Evolutionary conservation across 371 early-diverging fungal species (phyloP), one percentile per base, ranked within the genome.

Genomic region (Circinella minor): DNA sequence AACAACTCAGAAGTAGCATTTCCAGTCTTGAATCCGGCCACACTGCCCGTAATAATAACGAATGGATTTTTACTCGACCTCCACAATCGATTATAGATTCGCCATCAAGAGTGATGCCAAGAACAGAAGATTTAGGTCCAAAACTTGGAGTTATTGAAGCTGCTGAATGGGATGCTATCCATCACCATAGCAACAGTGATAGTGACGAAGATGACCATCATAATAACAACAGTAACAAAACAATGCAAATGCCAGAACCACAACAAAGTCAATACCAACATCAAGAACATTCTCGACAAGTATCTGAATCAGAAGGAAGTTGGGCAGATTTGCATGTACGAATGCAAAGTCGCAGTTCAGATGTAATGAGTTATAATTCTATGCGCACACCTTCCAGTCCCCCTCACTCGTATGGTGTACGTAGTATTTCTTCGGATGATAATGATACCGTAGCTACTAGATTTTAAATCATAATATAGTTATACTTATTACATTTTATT

Each of bases 241-340:
- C 39, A 5, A 38, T 62, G 62, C 62, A 18, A 62, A 62, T 62
- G 47, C 62, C 62, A 10, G 39, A 38, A 62, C 47, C 47, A 43
- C 39, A 62, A 14, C 27, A 27, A 27, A 27, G 27, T 27, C 27
- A 27, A 27, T 27, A 27, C 27, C 27, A 27, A 27, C 43, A 43
- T 43, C 60, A 49, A 51, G 10, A 15, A 36, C 38, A 15, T 27
- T 55, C 57, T 60, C 60, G 43, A n/a, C 36, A 39, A 17, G 57
- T 57, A 27, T 57, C 57, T 46, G 77, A 77, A 36, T 74, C 77
- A 17, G 77, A 77, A 62, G 77, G 72, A 65, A 74, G 79, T 38
- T 78, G 79, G 79, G 70, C 69, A 47, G 74, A 67, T n/a, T 62
- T 71, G 18, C 68, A 65, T 59, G 17, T 17, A 13, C 54, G 67